Evolutionary conservation across 148 eudicot genomes (phyloP).

Genomic region (Arbutus unedo): DNA sequence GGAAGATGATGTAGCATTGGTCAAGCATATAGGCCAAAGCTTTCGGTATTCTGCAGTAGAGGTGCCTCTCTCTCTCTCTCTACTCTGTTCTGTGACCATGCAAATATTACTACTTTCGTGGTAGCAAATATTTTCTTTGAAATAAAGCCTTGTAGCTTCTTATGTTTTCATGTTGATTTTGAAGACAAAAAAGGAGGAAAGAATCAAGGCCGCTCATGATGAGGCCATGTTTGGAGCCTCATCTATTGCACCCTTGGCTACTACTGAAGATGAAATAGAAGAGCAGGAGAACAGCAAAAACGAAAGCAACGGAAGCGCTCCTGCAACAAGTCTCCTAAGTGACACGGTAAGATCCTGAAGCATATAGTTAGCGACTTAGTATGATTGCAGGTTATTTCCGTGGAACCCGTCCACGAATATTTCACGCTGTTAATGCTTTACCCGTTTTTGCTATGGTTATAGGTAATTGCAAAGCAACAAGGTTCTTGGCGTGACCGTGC

Average conservation of each 20-base stretch:
- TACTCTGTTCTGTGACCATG: conserved; percentile 1
- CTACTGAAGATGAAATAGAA: conserved; percentile 41
- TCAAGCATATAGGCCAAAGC: conserved; percentile 75
- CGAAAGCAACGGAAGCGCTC: conserved; percentile 26
- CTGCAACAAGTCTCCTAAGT: conserved; percentile 52
- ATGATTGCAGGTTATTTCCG: background rate
- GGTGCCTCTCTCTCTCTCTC: conserved; percentile 36
- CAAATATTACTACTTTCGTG: background rate
- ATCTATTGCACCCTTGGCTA: conserved; percentile 30
- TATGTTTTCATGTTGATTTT: conserved; percentile 2
- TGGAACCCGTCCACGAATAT: conserved; percentile 8
- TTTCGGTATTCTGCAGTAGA: conserved; percentile 82
- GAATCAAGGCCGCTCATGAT: conserved; percentile 72
- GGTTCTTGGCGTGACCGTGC: conserved; percentile 96
- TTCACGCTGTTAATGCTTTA: background rate
- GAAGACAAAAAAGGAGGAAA: conserved; percentile 70
- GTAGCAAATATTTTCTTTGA: background rate
- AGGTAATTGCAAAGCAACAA: conserved; percentile 68
- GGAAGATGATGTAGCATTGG: conserved; percentile 73
- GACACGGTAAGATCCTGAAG: conserved; percentile 46
- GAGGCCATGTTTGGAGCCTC: conserved; percentile 92
- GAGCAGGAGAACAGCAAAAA: conserved; percentile 29
- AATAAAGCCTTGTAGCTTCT: background rate
- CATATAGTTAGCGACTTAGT: background rate
- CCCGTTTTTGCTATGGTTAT: background rate